Evolutionary conservation across 352 stramenopile genomes (phyloP), one percentile per base, ranked within the genome.

Genomic region (Pythium aristosporum): DNA sequence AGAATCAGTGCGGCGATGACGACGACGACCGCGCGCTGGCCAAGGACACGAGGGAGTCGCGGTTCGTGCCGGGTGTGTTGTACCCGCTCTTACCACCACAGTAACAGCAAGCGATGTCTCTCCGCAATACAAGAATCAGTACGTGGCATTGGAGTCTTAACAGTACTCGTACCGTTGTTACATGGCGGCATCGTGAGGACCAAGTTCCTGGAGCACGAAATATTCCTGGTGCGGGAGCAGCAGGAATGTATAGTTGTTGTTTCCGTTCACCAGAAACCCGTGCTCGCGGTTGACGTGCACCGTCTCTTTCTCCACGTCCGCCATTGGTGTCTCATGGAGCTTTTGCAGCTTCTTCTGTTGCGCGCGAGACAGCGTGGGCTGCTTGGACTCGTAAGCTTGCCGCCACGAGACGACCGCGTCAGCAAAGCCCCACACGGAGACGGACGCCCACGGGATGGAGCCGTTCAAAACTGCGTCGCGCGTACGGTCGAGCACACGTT

Each of bases 341-440:
- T 61, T 41, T 21, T 42, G 21, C 20, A 20, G 21, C 47, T 72
- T 66, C 3, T 47, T 71, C 30, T 60, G 50, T 23, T 74, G 81
- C 23, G 18, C 13, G 7, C 56, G 63, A 1, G 55, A 54, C 48
- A n/a, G 62, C 58, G 48, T 57, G 50, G n/a, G 53, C 32, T 59
- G 62, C 61, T 47, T 57, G 50, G n/a, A 50, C 32, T 59, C 68
- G 73, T 57, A 62, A 42, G 75, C 61, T 43, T 92, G 81, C 53
- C 73, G 67, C 82, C 82, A 92, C 21, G 82, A 91, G 48, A 85
- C 83, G 43, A 92, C 74, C 30, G 71, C 68, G 42, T 94, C 85
- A 0, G 80, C 75, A 30, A 94, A 89, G 15, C 85, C 86, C 86
- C 86, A 95, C n/a, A 91, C 82, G 11, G 74, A 80, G 30, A 92